Percentiles rank a stretch among this genome's conserved stretches.
Conservation (phyloP, 2,329 filamentous ascomycete genomes). For the Cercospora nicotianae region DNA sequence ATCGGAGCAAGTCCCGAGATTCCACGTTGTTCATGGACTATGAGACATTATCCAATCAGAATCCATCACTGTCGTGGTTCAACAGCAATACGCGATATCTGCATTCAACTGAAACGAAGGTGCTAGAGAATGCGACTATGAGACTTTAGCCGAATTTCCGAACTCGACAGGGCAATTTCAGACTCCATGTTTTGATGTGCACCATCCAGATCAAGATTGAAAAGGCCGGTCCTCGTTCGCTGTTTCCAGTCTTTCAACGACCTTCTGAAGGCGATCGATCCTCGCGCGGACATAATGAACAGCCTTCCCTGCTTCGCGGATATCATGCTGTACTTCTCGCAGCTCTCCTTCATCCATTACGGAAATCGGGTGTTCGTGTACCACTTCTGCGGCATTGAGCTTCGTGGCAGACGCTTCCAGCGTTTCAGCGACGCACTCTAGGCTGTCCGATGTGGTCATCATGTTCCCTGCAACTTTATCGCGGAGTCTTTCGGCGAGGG, state of each 20-base stretch:
- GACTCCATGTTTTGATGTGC: not conserved
- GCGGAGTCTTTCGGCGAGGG: not conserved
- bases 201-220: not conserved
- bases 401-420: not conserved
- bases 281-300: not conserved
- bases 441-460: not conserved
- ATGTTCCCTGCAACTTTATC: constrained; percentile 11
- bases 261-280: not conserved
- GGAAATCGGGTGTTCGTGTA: not conserved
- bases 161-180: not conserved
- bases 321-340: not conserved
- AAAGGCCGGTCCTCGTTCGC: not conserved
- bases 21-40: not conserved
- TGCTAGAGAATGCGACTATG: not conserved
- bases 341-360: not conserved
- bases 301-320: not conserved
- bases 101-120: not conserved
- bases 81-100: not conserved
- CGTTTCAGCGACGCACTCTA: not conserved
- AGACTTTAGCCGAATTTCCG: not conserved
- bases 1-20: not conserved
- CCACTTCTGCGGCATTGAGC: not conserved
- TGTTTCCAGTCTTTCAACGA: not conserved
- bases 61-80: not conserved
- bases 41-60: not conserved